phyloP scores from a whole-genome alignment of 2,329 filamentous ascomycete genomes.

The Dryadomyces quercivorus region DNA sequence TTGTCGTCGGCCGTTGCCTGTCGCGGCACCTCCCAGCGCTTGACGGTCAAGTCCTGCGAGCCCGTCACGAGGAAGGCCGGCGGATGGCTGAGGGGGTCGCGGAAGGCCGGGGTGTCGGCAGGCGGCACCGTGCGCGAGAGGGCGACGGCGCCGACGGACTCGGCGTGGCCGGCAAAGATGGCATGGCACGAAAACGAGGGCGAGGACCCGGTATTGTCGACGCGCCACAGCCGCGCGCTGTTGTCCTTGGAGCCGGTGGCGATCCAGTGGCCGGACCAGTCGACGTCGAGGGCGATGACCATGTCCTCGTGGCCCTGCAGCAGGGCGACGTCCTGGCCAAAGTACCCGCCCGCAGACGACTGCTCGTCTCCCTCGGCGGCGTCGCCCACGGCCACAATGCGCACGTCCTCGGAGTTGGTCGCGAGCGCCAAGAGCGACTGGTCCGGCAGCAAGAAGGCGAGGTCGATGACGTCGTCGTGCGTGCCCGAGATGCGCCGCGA shows the following conservation, averaged over 20 bases:
- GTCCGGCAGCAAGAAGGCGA: constrained; percentile 74
- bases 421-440: constrained; percentile 76
- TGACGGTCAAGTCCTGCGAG: constrained; percentile 90
- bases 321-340: constrained; percentile 78
- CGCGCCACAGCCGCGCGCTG: constrained; percentile 76
- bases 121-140: constrained; percentile 60
- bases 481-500: constrained; percentile 83
- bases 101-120: constrained; percentile 56
- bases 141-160: constrained; percentile 83
- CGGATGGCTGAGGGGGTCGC: constrained; percentile 64
- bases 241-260: constrained; percentile 96
- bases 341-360: constrained; percentile 41
- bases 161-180: constrained; percentile 77
- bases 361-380: background rate
- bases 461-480: constrained; percentile 93
- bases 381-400: constrained; percentile 54
- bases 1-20: constrained; percentile 26
- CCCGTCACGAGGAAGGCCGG: constrained; percentile 81
- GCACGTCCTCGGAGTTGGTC: constrained; percentile 88
- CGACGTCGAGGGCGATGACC: constrained; percentile 83
- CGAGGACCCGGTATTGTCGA: constrained; percentile 33
- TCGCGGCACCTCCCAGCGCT: constrained; percentile 75
- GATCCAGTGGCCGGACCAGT: constrained; percentile 96
- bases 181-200: constrained; percentile 23
- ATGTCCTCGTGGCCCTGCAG: constrained; percentile 91